Base-by-base conservation (phyloP, 805 yeast species). In the Starmerella riodocensis region DNA sequence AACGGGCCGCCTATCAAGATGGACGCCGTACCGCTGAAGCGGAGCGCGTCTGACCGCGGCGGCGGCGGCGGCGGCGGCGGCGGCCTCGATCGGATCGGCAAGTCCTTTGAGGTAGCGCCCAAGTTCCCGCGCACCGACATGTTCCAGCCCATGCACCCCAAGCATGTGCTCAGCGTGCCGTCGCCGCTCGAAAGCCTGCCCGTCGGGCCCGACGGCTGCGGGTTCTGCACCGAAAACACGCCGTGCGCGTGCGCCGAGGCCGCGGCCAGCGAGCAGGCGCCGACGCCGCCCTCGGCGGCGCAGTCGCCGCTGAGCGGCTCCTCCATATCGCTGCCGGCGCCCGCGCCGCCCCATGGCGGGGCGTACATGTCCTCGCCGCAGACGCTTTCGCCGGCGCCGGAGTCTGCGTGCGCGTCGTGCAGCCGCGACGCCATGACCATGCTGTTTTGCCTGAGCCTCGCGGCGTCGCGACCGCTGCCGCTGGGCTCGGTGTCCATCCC, bases 141-240 rank as follows among this genome's bases (percentile, higher is more conserved):
- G 14, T 14, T 40, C 12, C 38, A 31, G 24, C 48, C 48, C 11
- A 11, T 43, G 31, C 47, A 43, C 7, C 47, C 47, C 12, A 20
- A 36, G 35, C 45, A 42, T 6, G 27, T 29, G 6, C 33, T 43
- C 20, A 6, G 38, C 11, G 39, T 29, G 4, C 42, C 40, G 11
- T 40, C 44, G 19, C 45, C 47, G 13, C 26, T 40, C 8, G 47
- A 43, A 9, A 34, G 43, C 4, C 30, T 40, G 29, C 43, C 34
- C 24, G 13, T 31, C 23, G 22, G 31, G 14, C 23, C 39, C 5
- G 49, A 70, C 40, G 73, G 78, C 39, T 85, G 96, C 59, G 96
- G 96, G 0, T 84, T 85, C 58, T 85, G 96, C 52, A 74, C 93
- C 0, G 93, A 80, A 50, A 85, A 74, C 49, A 73, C 93, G 0